phyloP scores from a whole-genome alignment of 208 protist species.

The Tetramitus jugosus region DNA sequence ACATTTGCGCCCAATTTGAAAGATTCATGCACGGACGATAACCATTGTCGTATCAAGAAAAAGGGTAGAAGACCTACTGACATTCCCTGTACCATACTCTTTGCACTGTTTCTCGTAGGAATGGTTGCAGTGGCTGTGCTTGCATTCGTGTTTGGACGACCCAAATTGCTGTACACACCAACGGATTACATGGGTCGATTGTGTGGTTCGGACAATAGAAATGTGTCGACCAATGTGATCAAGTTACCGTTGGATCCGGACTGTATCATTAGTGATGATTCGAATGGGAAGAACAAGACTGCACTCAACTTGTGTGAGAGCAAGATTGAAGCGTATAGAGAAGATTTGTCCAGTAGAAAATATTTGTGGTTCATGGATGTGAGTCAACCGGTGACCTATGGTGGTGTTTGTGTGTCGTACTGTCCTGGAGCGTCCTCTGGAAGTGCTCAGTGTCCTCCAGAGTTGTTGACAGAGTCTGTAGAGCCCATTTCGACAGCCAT shows the following conservation, averaged over 20 bases:
- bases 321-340: neutral
- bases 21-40: too few species aligned
- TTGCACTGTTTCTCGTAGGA: neutral
- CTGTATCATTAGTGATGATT: neutral
- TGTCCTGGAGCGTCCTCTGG: neutral
- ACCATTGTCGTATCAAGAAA: too few species aligned
- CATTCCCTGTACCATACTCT: constrained; percentile 3
- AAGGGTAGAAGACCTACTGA: constrained; percentile 3
- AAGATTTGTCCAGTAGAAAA: neutral
- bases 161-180: neutral
- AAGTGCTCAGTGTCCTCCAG: neutral
- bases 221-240: neutral
- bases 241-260: neutral
- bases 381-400: neutral
- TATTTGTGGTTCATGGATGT: constrained; percentile 19
- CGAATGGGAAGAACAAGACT: neutral
- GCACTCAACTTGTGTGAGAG: neutral
- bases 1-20: too few species aligned
- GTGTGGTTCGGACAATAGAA: neutral
- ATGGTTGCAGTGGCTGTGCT: neutral
- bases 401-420: neutral
- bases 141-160: neutral
- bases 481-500: neutral
- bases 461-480: neutral
- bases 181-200: constrained; percentile 1